Percentiles rank a stretch among this genome's conserved stretches.
phyloP scores from a whole-genome alignment of 2,329 filamentous ascomycete species.

The Pleurostoma richardsiae region DNA sequence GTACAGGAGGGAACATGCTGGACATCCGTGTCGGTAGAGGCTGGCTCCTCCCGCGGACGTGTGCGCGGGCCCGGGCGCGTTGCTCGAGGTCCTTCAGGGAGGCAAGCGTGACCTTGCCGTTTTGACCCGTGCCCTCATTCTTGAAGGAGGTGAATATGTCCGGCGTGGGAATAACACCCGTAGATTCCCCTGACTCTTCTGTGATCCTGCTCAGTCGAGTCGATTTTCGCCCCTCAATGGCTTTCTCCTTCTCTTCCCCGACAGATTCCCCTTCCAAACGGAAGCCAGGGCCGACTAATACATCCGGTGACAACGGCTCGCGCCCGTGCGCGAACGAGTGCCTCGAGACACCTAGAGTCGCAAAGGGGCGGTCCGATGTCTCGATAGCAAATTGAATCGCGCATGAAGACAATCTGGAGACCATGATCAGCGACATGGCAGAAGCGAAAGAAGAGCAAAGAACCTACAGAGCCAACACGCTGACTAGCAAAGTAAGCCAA shows the following conservation, averaged over 20 bases:
- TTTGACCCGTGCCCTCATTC: no score
- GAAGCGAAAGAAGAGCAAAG: neutral
- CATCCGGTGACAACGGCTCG: neutral
- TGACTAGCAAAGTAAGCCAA: conserved; percentile 3
- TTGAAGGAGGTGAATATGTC: no score
- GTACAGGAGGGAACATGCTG: no score
- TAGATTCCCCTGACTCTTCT: no score
- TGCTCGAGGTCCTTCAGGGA: no score
- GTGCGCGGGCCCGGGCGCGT: no score
- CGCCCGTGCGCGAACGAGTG: conserved; percentile 1
- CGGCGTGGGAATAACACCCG: no score
- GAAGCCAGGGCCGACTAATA: neutral
- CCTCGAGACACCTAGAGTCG: conserved; percentile 3
- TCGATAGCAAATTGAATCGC: conserved; percentile 3
- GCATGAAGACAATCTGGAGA: conserved; percentile 3
- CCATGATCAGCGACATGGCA: neutral
- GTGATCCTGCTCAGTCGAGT: neutral
- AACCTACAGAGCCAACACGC: neutral
- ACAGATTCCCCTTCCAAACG: conserved; percentile 2
- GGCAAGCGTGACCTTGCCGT: no score
- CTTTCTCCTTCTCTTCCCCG: neutral
- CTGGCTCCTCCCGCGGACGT: no score
- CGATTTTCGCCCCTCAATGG: neutral
- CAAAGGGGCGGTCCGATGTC: conserved; percentile 7
- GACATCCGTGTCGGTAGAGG: no score